phyloP scores from a whole-genome alignment of 176 grass and related monocot species.

The Rhynchospora breviuscula region DNA sequence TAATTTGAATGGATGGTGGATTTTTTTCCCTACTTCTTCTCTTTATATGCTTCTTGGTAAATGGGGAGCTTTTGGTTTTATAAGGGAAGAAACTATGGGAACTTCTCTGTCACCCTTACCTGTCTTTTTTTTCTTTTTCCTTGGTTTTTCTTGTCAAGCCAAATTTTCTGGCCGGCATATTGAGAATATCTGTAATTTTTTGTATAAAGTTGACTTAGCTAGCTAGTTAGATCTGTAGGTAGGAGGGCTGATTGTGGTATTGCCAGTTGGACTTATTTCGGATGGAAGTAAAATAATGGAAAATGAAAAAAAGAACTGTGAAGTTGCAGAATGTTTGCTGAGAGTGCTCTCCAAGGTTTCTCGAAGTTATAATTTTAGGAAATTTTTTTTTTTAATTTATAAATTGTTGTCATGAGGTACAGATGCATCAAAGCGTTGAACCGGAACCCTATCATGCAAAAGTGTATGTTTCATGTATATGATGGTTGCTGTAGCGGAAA shows the following conservation, averaged over 20 bases:
- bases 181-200: slow-evolving; percentile 16
- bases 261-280: neutral
- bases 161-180: slow-evolving; percentile 8
- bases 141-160: slow-evolving; percentile 4
- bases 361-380: no score
- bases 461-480: no score
- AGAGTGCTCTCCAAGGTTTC: no score
- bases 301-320: neutral
- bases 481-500: no score
- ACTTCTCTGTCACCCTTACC: neutral
- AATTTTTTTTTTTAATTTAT: no score
- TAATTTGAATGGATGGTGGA: slow-evolving; percentile 3
- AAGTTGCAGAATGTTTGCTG: neutral
- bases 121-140: neutral
- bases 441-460: no score
- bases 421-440: no score
- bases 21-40: neutral
- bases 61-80: neutral
- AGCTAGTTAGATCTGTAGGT: slow-evolving; percentile 16
- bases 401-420: no score
- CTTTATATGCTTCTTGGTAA: neutral
- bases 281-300: slow-evolving; percentile 13
- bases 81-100: slow-evolving; percentile 6
- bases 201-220: slow-evolving; percentile 25
- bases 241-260: neutral